phyloP scores from a whole-genome alignment of 176 grass and related monocot genomes.

The Cenchrus americanus region DNA sequence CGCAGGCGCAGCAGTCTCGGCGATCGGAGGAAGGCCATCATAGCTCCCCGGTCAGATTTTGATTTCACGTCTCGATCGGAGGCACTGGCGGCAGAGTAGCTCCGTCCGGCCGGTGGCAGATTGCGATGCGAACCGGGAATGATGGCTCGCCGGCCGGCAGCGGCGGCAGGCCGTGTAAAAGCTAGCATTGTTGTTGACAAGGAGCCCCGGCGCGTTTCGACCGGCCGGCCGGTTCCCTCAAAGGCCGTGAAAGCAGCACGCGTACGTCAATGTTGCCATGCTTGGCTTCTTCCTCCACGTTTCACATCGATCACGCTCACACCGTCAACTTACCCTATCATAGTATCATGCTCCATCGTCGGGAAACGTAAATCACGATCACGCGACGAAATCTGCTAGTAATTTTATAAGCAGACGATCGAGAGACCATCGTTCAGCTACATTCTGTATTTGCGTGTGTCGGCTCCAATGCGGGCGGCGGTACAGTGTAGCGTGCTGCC shows the following conservation, averaged over 20 bases:
- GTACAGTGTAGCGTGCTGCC: neutral
- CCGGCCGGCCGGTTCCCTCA: neutral
- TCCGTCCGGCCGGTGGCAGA: neutral
- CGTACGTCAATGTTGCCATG: neutral
- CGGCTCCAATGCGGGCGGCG: neutral
- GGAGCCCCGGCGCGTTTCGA: neutral
- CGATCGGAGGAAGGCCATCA: slow-evolving; percentile 28
- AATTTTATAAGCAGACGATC: neutral
- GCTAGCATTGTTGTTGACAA: neutral
- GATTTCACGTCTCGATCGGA: neutral
- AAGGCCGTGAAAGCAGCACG: slow-evolving; percentile 33
- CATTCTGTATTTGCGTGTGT: neutral
- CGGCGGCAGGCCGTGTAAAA: neutral
- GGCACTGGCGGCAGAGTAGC: neutral
- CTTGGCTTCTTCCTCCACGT: slow-evolving; percentile 6
- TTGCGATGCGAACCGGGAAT: slow-evolving; percentile 18
- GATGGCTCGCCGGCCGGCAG: slow-evolving; percentile 23
- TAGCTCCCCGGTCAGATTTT: neutral
- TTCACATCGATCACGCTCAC: neutral
- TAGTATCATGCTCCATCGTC: neutral
- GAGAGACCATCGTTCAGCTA: neutral
- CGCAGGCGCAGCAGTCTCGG: neutral
- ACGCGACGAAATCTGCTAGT: neutral
- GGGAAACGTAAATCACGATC: neutral
- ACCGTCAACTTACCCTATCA: neutral